Evolutionary conservation across 2,329 filamentous ascomycete species (phyloP), one percentile per base, ranked within the genome.

Genomic region (Colletotrichum agaves): DNA sequence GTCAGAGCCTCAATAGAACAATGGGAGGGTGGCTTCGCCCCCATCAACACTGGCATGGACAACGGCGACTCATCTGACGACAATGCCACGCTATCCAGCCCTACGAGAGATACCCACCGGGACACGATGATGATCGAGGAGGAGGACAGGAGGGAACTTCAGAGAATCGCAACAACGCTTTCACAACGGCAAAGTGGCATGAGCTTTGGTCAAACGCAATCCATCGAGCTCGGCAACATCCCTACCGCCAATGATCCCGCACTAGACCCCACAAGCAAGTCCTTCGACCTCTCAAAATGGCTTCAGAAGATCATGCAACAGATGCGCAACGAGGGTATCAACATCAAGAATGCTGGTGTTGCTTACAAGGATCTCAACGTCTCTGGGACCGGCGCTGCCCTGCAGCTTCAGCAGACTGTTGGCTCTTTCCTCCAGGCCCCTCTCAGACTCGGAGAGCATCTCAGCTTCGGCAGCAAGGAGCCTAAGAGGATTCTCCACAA

Each of bases 401-500:
- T 93, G 23, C 89, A 92, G 70, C 80, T 93, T 1, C 91, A 94
- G 74, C 82, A 88, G 62, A 93, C 87, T 2, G 88, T 93, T 3
- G 83, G 81, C 2, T 88, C 88, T 1, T 77, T 88, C 7, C 74
- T 92, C 21, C 76, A 85, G 67, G 81, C 85, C 0, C 91, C 89
- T 0, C 78, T 92, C 21, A 82, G 87, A 1, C 74, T 87, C 0
- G 81, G 84, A 1, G 86, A 92, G 63, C 78, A 85, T 46, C 81
- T 91, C 56, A 84, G 81, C 21, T 82, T 79, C 13, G 74, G 75
- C 1, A 79, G 78, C 50, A 80, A 82, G 67, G 72, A 79, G 35
- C 80, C 78, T 12, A 90, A 88, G 70, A 84, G 88, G 37, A 92
- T 92, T 69, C 78, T 93, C 17, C 82, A 83, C 35, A 79, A 84